Conservation (phyloP, 176 grass and related monocot genomes). For the Echinochloa phyllopogon region DNA sequence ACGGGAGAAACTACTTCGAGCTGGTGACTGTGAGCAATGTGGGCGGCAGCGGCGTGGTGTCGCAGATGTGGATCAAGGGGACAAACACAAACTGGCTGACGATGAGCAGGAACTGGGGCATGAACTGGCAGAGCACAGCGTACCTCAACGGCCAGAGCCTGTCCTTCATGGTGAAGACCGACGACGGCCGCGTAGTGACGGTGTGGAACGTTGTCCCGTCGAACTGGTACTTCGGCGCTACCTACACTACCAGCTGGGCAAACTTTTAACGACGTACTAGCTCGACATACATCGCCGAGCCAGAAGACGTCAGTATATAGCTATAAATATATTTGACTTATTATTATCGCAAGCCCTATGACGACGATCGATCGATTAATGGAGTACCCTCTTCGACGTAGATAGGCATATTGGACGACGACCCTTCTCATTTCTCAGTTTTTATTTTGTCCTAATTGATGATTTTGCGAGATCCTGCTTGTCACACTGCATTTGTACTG, state of each 20-base stretch:
- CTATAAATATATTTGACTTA: slow-evolving; percentile 13
- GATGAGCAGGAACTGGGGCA: slow-evolving; percentile 72
- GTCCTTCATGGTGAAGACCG: slow-evolving; percentile 56
- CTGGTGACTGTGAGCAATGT: slow-evolving; percentile 57
- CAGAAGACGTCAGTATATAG: slow-evolving; percentile 20
- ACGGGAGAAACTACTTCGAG: slow-evolving; percentile 60
- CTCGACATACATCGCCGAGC: neutral
- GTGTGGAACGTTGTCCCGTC: slow-evolving; percentile 38
- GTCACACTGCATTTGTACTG: slow-evolving; percentile 29
- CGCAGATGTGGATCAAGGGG: slow-evolving; percentile 60
- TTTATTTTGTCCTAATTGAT: slow-evolving; percentile 1
- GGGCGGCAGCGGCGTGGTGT: slow-evolving; percentile 50
- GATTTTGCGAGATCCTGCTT: neutral
- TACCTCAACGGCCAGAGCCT: slow-evolving; percentile 64
- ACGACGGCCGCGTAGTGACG: slow-evolving; percentile 42
- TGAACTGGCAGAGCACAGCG: slow-evolving; percentile 63
- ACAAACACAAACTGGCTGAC: slow-evolving; percentile 45
- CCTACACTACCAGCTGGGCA: slow-evolving; percentile 3
- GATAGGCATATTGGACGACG: slow-evolving; percentile 2
- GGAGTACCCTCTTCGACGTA: slow-evolving; percentile 2
- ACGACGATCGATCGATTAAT: slow-evolving; percentile 9
- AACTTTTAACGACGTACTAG: slow-evolving; percentile 29
- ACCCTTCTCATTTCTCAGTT: neutral
- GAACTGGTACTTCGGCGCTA: slow-evolving; percentile 60
- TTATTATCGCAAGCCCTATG: neutral